Evolutionary conservation across 176 grass and related monocot species (phyloP).

Genomic region (Poa annua): DNA sequence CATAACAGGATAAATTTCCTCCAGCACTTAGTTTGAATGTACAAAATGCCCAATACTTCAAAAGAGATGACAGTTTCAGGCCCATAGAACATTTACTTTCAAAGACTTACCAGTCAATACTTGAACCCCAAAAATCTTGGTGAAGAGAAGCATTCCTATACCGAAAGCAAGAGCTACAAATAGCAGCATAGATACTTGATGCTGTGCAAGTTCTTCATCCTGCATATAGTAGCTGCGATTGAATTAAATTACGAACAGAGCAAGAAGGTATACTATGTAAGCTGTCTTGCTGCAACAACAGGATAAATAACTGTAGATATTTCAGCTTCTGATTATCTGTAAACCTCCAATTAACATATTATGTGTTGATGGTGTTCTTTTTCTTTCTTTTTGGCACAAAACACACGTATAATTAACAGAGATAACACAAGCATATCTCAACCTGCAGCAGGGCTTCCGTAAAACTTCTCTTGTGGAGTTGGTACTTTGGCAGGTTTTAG

Average conservation of each 20-base stretch:
- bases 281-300: not conserved
- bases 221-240: constrained; percentile 43
- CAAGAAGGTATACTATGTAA: not conserved
- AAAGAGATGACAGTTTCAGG: constrained; percentile 10
- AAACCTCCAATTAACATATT: not conserved
- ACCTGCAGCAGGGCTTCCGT: not conserved
- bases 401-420: not conserved
- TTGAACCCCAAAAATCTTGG: constrained; percentile 73
- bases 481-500: not conserved
- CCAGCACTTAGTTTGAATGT: not conserved
- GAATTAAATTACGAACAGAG: constrained; percentile 16
- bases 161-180: constrained; percentile 86
- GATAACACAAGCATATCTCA: not conserved
- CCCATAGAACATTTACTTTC: not conserved
- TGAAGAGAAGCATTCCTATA: constrained; percentile 85
- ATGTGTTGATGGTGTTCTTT: not conserved
- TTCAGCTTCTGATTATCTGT: not conserved
- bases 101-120: constrained; percentile 65
- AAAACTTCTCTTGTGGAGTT: not conserved
- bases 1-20: not conserved
- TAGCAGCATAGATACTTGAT: constrained; percentile 91
- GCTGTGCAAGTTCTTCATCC: constrained; percentile 79
- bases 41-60: not conserved
- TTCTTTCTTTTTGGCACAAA: not conserved
- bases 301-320: not conserved